phyloP scores from a whole-genome alignment of 805 yeast species.

The Kodamaea kakaduensis region DNA sequence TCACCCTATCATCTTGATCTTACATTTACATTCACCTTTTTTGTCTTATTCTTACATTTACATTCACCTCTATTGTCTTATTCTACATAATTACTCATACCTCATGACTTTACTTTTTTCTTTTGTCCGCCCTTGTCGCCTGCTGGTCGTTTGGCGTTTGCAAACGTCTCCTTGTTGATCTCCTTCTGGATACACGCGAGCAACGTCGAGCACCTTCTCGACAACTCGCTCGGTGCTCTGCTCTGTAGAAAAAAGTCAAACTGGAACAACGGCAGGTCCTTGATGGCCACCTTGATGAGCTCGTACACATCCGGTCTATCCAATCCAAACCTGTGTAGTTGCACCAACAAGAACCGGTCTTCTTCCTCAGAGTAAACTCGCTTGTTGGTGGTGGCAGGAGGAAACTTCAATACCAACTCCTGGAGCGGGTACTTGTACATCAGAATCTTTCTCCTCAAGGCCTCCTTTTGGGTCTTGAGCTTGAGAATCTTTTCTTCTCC shows the following conservation, averaged over 20 bases:
- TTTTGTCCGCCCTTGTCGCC: constrained; percentile 8
- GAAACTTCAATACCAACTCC: constrained; percentile 66
- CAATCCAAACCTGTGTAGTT: constrained; percentile 74
- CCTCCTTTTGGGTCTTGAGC: constrained; percentile 67
- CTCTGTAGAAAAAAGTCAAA: constrained; percentile 86
- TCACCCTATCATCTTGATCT: no score
- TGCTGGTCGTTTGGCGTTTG: constrained; percentile 2
- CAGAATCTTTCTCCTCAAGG: constrained; percentile 70
- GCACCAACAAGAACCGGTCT: constrained; percentile 81
- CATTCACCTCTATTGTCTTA: background rate
- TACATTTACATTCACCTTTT: background rate
- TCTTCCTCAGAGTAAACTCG: constrained; percentile 78
- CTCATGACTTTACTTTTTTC: constrained; percentile 7
- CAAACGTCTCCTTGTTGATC: constrained; percentile 15
- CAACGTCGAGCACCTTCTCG: constrained; percentile 77
- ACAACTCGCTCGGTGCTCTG: constrained; percentile 70
- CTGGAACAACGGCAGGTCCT: constrained; percentile 72
- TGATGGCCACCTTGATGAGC: constrained; percentile 66
- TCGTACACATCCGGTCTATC: constrained; percentile 80
- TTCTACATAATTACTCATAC: no score
- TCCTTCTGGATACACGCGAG: constrained; percentile 74
- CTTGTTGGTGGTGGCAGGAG: constrained; percentile 65
- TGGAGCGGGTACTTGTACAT: constrained; percentile 72
- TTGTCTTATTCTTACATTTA: no score
- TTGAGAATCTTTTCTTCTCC: constrained; percentile 83